Evolutionary conservation across 306 rosid genomes (phyloP).

Genomic region (Vicia villosa): DNA sequence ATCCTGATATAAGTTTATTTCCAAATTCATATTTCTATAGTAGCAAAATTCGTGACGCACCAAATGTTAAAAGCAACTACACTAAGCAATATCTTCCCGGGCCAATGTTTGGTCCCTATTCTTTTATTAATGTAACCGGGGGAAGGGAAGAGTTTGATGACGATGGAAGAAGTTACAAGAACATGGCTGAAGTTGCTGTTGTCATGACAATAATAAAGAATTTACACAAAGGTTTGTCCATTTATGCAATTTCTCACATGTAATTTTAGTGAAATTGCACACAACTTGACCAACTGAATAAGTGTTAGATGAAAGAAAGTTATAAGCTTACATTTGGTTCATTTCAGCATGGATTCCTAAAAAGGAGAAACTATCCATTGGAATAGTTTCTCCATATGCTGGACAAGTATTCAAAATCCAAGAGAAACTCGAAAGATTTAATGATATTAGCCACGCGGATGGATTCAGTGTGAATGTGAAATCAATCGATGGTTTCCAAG

Average conservation of each 20-base stretch:
- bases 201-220: conserved; percentile 47
- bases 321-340: not conserved
- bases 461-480: conserved; percentile 64
- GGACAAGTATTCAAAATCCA: conserved; percentile 62
- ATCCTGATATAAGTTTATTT: conserved; percentile 64
- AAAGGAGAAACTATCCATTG: conserved; percentile 46
- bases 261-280: not conserved
- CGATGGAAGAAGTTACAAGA: conserved; percentile 58
- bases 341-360: conserved; percentile 46
- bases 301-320: no score
- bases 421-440: conserved; percentile 41
- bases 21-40: conserved; percentile 60
- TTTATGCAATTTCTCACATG: not conserved
- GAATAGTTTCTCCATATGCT: conserved; percentile 71
- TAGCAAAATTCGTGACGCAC: conserved; percentile 51
- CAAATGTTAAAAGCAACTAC: conserved; percentile 43
- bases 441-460: conserved; percentile 3
- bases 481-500: conserved; percentile 78
- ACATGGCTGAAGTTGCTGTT: conserved; percentile 66
- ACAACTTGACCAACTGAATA: no score
- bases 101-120: conserved; percentile 64
- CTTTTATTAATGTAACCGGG: conserved; percentile 58
- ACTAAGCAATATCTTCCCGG: conserved; percentile 50
- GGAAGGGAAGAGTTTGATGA: conserved; percentile 71
- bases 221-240: conserved; percentile 49